These are phyloP conservation scores for Plasmodium cynomolgi DNA, from an alignment of 169 alveolate species.

Conservation along the genomic window DNA sequence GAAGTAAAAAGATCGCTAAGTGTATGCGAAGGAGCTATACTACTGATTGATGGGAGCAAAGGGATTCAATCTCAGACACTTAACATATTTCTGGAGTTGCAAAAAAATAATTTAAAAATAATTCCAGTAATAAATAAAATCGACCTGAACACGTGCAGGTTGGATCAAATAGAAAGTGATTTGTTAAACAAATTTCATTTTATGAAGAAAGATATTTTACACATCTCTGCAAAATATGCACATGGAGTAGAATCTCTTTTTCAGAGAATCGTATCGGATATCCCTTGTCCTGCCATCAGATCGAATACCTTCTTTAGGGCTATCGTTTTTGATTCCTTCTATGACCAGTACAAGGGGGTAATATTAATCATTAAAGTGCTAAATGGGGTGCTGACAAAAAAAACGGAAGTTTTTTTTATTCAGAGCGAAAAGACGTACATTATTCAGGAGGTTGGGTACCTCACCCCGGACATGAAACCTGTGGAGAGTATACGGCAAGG, in stretches of 20 bases:
- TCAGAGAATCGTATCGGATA: conserved; percentile 82
- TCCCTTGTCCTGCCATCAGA: conserved; percentile 89
- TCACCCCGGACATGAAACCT: conserved; percentile 80
- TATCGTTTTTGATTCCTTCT: conserved; percentile 93
- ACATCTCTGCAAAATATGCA: conserved; percentile 93
- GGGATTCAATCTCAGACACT: conserved; percentile 96
- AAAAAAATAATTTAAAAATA: conserved; percentile 89
- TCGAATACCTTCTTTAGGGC: conserved; percentile 87
- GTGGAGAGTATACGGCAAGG: conserved; percentile 72
- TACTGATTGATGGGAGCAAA: conserved; percentile 93
- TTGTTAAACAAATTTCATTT: conserved; percentile 77
- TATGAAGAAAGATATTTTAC: conserved; percentile 86
- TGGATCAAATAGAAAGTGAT: conserved; percentile 77
- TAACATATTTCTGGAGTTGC: conserved; percentile 89
- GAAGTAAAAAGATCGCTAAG: conserved; percentile 94
- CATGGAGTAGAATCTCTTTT: conserved; percentile 87
- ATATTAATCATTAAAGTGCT: conserved; percentile 86
- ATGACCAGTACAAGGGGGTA: conserved; percentile 92
- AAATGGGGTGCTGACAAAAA: conserved; percentile 80
- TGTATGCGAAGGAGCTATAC: conserved; percentile 94
- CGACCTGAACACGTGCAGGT: conserved; percentile 87
- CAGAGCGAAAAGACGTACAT: conserved; percentile 72
- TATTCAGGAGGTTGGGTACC: conserved; percentile 82
- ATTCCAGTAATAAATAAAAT: conserved; percentile 95
- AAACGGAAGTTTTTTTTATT: conserved; percentile 79